Evolutionary conservation across 2,329 filamentous ascomycete genomes (phyloP).

Genomic region (Alternaria novae-zelandiae): DNA sequence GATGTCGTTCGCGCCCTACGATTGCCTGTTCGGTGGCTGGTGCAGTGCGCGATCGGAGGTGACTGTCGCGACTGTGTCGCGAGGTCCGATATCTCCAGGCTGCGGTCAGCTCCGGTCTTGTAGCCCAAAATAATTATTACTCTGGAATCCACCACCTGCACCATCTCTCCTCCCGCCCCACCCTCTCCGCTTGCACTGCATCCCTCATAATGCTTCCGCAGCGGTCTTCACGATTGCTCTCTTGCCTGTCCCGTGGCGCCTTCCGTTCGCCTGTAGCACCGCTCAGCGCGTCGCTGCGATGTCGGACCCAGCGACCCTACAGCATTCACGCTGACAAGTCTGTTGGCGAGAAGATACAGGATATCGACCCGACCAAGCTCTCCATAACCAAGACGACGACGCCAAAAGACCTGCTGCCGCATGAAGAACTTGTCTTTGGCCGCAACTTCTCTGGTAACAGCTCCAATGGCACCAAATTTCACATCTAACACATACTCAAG

Average conservation of each 20-base stretch:
- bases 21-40: not conserved
- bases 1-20: constrained; percentile 28
- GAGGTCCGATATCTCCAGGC: constrained; percentile 14
- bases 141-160: constrained; percentile 12
- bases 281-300: constrained; percentile 52
- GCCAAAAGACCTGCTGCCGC: constrained; percentile 76
- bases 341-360: constrained; percentile 62
- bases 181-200: constrained; percentile 13
- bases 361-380: constrained; percentile 79
- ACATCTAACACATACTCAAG: constrained; percentile 55
- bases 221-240: constrained; percentile 43
- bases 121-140: constrained; percentile 28
- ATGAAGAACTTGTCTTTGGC: constrained; percentile 88
- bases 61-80: constrained; percentile 16
- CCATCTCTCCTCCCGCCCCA: constrained; percentile 9
- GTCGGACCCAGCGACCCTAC: constrained; percentile 55
- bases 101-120: constrained; percentile 37
- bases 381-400: constrained; percentile 74
- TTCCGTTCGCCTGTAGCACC: constrained; percentile 34
- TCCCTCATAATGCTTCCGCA: constrained; percentile 46
- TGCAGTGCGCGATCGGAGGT: constrained; percentile 23
- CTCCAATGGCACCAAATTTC: constrained; percentile 6
- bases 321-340: constrained; percentile 58
- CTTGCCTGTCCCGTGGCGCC: constrained; percentile 37
- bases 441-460: constrained; percentile 81